phyloP scores from a whole-genome alignment of 2,329 filamentous ascomycete genomes.

The Daldinia sp. region DNA sequence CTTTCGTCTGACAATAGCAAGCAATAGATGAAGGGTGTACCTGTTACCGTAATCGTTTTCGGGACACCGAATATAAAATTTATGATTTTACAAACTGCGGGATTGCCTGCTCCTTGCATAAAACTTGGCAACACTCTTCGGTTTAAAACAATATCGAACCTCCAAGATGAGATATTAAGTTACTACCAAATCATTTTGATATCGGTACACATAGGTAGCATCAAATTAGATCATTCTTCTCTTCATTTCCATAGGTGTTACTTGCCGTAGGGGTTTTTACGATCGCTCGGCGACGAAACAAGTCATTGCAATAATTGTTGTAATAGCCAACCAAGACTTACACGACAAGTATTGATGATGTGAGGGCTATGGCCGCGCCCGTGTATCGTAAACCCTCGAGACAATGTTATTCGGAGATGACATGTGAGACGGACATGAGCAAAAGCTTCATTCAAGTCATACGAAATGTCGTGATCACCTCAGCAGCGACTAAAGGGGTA shows the following conservation, averaged over 20 bases:
- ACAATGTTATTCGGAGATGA: constrained; percentile 35
- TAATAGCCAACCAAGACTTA: constrained; percentile 5
- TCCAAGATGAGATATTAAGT: background rate
- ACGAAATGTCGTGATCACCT: constrained; percentile 34
- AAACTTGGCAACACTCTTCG: constrained; percentile 17
- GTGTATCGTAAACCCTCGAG: constrained; percentile 29
- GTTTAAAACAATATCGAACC: constrained; percentile 18
- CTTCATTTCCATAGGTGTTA: background rate
- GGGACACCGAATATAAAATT: constrained; percentile 11
- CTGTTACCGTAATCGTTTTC: constrained; percentile 14
- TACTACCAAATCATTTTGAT: constrained; percentile 1
- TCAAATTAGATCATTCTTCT: constrained; percentile 6
- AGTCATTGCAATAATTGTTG: background rate
- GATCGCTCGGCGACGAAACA: background rate
- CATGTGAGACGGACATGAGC: constrained; percentile 30
- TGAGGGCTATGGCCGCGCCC: constrained; percentile 20
- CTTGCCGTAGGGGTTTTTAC: background rate
- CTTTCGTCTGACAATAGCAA: constrained; percentile 14
- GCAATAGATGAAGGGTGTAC: constrained; percentile 5
- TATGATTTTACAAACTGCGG: background rate
- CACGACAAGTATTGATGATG: constrained; percentile 9
- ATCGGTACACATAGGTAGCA: constrained; percentile 8
- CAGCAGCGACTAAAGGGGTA: constrained; percentile 34
- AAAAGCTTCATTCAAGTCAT: constrained; percentile 26
- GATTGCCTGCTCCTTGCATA: constrained; percentile 18